Evolutionary conservation across 2,329 filamentous ascomycete genomes (phyloP).

Genomic region (Pestalotiopsis sp.): DNA sequence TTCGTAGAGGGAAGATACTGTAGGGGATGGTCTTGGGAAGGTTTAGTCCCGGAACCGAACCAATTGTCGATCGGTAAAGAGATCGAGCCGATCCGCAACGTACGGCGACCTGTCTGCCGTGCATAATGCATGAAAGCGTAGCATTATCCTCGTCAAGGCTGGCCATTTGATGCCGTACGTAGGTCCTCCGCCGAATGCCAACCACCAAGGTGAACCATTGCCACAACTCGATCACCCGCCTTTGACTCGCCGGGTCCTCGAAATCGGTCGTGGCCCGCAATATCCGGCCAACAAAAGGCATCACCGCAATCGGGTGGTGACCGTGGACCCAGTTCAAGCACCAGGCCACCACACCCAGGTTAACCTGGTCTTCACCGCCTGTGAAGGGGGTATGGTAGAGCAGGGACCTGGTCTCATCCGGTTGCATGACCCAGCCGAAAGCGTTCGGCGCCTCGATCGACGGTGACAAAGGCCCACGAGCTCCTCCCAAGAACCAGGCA

Average conservation of each 20-base stretch:
- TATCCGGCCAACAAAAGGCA: background rate
- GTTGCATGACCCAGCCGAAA: too few species aligned
- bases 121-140: background rate
- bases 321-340: background rate
- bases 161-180: too few species aligned
- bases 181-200: too few species aligned
- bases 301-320: background rate
- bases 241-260: background rate
- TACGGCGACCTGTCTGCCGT: background rate
- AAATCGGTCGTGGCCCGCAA: background rate
- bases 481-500: too few species aligned
- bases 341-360: background rate
- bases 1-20: too few species aligned
- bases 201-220: background rate
- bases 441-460: too few species aligned
- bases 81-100: background rate
- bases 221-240: background rate
- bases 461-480: too few species aligned
- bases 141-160: too few species aligned
- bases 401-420: too few species aligned
- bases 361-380: background rate
- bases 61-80: background rate
- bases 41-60: background rate
- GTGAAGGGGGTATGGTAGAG: too few species aligned
- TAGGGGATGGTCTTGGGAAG: too few species aligned